Evolutionary conservation across 2,329 filamentous ascomycete genomes (phyloP).

Genomic region (Fusarium pseudograminearum): DNA sequence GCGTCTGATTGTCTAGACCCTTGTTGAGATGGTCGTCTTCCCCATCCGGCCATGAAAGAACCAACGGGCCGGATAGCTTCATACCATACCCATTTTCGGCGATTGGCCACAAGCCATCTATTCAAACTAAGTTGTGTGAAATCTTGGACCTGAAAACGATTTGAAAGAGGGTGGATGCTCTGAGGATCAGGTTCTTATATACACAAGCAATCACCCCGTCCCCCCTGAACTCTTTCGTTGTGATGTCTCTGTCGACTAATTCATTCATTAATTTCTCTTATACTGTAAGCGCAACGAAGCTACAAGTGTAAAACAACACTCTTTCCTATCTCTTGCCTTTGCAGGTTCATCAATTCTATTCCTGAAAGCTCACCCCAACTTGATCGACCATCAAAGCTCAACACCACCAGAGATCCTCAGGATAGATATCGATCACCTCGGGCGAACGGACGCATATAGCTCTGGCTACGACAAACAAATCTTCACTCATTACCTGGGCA

Average conservation of each 20-base stretch:
- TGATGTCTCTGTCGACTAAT: background rate
- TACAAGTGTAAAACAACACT: background rate
- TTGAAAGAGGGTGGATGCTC: background rate
- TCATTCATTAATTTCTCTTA: background rate
- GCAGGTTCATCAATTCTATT: background rate
- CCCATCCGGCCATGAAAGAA: constrained; percentile 27
- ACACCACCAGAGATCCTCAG: background rate
- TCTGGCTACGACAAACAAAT: background rate
- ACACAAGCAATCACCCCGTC: constrained; percentile 2
- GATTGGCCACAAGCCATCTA: constrained; percentile 23
- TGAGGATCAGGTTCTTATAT: background rate
- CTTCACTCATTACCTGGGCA: background rate
- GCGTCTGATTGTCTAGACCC: background rate
- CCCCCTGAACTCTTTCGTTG: background rate
- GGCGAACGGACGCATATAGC: background rate
- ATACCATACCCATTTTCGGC: constrained; percentile 25
- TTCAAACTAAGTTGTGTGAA: background rate
- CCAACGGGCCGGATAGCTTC: constrained; percentile 13
- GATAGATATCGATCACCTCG: background rate
- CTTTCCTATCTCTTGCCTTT: background rate
- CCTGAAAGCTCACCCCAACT: background rate
- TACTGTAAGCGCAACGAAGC: background rate
- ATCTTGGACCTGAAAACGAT: background rate
- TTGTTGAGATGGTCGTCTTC: constrained; percentile 9
- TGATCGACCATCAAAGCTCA: background rate